Percentiles rank a stretch among this genome's conserved stretches.
These are phyloP conservation scores for Halteria grandinella DNA, from an alignment of 73 alveolate species.

Conservation along the genomic window DNA sequence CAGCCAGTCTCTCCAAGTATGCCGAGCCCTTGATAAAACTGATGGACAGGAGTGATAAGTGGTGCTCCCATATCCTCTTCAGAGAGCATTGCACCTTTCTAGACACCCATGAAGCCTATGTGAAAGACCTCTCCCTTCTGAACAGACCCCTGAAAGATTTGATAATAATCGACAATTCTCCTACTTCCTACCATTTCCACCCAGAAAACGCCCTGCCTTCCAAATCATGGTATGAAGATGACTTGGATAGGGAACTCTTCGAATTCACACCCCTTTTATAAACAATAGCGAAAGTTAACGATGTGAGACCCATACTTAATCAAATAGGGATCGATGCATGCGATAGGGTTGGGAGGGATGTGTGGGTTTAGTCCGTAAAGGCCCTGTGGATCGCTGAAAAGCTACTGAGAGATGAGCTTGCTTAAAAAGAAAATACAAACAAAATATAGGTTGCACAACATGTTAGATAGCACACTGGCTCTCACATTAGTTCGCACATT, in stretches of 20 bases:
- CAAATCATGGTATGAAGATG: conserved; percentile 66
- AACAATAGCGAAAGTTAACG: conserved; percentile 36
- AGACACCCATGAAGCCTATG: conserved; percentile 67
- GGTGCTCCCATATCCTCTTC: conserved; percentile 61
- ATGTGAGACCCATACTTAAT: conserved; percentile 43
- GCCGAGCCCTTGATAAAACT: conserved; percentile 67
- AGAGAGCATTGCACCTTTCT: conserved; percentile 83
- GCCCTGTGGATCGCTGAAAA: no score
- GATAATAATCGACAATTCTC: conserved; percentile 73
- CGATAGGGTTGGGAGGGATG: no score
- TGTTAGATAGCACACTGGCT: no score
- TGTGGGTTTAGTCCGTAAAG: no score
- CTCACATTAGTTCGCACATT: no score
- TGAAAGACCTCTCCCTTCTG: conserved; percentile 76
- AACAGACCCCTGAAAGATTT: conserved; percentile 80
- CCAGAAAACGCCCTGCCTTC: conserved; percentile 74
- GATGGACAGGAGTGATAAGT: conserved; percentile 46
- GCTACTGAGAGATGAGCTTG: no score
- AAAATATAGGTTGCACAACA: no score
- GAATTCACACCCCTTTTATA: conserved; percentile 43
- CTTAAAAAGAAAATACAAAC: no score
- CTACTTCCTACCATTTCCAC: conserved; percentile 43
- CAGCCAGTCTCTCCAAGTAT: conserved; percentile 70
- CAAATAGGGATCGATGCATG: conserved; percentile 16
- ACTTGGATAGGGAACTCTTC: conserved; percentile 53